Base-by-base conservation (phyloP, 2,329 filamentous ascomycete species). In the Dothideomycetidae sp. region DNA sequence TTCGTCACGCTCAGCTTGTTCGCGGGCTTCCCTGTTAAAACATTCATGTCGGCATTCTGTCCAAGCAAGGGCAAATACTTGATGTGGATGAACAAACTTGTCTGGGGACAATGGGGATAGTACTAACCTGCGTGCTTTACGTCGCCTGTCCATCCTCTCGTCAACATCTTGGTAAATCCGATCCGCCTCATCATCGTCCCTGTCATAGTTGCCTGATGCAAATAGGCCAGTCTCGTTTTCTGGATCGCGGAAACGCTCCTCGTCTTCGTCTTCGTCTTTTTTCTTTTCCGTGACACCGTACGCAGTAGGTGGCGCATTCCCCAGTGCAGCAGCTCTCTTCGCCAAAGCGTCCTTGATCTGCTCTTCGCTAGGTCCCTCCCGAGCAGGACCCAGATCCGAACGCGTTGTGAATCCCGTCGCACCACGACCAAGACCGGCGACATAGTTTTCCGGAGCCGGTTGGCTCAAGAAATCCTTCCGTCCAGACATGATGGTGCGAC, bases 271-370 rank as follows among this genome's bases (percentile, higher is more conserved):
- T 12, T 81, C 74, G 35, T 81, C 77, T 33, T 81, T 79, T 51
- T 81, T 80, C 39, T 76, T 72, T 36, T 72, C 74, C 1, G 60
- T 56, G 5, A 73, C 74, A 4, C 86, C 88, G 42, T 82, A 83
- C 14, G 78, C 76, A 39, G 76, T 78, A 0, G 78, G 75, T 15
- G 75, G 68, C n/a, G 76, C 73, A 44, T 73, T 71, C 31, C 78
- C 78, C 1, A 96, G 72, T 53, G 82, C 75, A 40, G 83, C 81
- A 5, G 90, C 88, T 50, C 92, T 78, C 61, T 94, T 94, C 33
- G 86, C 86, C 49, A 98, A 79, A 44, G 84, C 86, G 59, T 93
- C 90, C 59, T 96, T 94, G 63, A 98, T 94, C 62, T 96, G 88
- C 56, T 98, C 90, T 52, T 94, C 88, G 35, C 82, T 93, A 33